phyloP scores from a whole-genome alignment of 495 filamentous ascomycete genomes.

The Rhypophila decipiens region DNA sequence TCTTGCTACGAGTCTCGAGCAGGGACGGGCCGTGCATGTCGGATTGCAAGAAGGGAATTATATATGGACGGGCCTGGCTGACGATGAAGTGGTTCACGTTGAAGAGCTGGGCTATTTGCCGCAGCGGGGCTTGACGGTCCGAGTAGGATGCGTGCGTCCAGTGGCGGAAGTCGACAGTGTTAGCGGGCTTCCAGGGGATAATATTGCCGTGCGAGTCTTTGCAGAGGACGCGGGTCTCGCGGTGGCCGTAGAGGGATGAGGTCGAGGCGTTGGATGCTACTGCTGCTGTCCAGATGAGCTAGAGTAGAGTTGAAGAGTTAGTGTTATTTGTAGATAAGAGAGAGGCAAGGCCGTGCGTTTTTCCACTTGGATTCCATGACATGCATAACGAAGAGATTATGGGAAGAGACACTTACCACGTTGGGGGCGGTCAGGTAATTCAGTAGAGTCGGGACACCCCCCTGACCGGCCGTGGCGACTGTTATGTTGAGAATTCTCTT shows the following conservation, averaged over 20 bases:
- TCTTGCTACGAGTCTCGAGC: slow-evolving; percentile 49
- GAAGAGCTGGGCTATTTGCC: slow-evolving; percentile 83
- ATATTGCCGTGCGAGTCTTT: slow-evolving; percentile 76
- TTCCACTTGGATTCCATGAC: too few relatives aligned
- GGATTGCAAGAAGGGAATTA: slow-evolving; percentile 77
- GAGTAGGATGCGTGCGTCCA: slow-evolving; percentile 63
- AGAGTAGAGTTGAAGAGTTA: too few relatives aligned
- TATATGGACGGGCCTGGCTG: slow-evolving; percentile 69
- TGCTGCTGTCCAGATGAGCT: slow-evolving; percentile 90
- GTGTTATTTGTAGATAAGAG: too few relatives aligned
- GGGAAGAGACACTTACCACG: slow-evolving; percentile 56
- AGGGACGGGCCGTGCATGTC: slow-evolving; percentile 72
- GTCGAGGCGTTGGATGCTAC: slow-evolving; percentile 84
- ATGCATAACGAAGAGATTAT: not conserved
- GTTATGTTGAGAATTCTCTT: slow-evolving; percentile 91
- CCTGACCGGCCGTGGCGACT: slow-evolving; percentile 63
- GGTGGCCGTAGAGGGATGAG: slow-evolving; percentile 51
- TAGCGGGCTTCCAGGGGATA: slow-evolving; percentile 67
- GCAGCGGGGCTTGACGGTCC: slow-evolving; percentile 73
- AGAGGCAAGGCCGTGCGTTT: too few relatives aligned
- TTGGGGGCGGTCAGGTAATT: slow-evolving; percentile 95
- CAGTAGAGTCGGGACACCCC: slow-evolving; percentile 76
- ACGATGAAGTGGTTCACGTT: slow-evolving; percentile 89
- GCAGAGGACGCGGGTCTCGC: slow-evolving; percentile 66
- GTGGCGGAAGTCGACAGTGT: slow-evolving; percentile 59